Evolutionary conservation across 2,329 filamentous ascomycete species (phyloP).

Genomic region (Penicillium sp.): DNA sequence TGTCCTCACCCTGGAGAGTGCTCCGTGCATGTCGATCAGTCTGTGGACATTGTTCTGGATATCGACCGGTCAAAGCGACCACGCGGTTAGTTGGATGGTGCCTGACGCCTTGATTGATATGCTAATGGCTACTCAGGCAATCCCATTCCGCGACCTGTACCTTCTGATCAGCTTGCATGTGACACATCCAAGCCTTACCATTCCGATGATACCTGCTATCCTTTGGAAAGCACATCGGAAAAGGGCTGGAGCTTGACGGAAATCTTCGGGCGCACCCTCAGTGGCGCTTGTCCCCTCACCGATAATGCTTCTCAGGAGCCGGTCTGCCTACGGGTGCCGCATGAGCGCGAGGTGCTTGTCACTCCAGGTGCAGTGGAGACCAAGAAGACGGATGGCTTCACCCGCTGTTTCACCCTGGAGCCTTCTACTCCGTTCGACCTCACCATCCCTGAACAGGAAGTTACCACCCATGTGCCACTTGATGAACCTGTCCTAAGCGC

Average conservation of each 20-base stretch:
- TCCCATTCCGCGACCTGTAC: slow-evolving; percentile 70
- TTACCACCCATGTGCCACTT: slow-evolving; percentile 42
- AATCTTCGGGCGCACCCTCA: slow-evolving; percentile 73
- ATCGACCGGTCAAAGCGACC: slow-evolving; percentile 84
- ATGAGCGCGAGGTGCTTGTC: slow-evolving; percentile 62
- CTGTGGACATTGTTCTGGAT: slow-evolving; percentile 92
- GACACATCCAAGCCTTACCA: slow-evolving; percentile 77
- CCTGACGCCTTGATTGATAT: too few relatives aligned
- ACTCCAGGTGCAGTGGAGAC: slow-evolving; percentile 55
- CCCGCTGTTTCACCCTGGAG: slow-evolving; percentile 58
- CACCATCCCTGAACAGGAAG: slow-evolving; percentile 58
- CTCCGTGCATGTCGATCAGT: slow-evolving; percentile 82
- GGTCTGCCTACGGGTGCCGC: slow-evolving; percentile 70
- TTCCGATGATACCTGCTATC: slow-evolving; percentile 70
- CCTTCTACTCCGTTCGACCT: slow-evolving; percentile 62
- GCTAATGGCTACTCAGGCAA: slow-evolving; percentile 49
- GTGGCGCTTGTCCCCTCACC: slow-evolving; percentile 69
- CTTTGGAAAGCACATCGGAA: slow-evolving; percentile 55
- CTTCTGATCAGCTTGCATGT: slow-evolving; percentile 67
- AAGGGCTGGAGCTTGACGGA: slow-evolving; percentile 69
- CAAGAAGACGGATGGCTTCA: slow-evolving; percentile 50
- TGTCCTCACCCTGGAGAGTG: slow-evolving; percentile 57
- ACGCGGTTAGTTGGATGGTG: too few relatives aligned
- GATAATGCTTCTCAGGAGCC: slow-evolving; percentile 46
- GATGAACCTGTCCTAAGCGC: slow-evolving; percentile 69